Evolutionary conservation across 805 yeast genomes (phyloP).

Genomic region (Candida orba): DNA sequence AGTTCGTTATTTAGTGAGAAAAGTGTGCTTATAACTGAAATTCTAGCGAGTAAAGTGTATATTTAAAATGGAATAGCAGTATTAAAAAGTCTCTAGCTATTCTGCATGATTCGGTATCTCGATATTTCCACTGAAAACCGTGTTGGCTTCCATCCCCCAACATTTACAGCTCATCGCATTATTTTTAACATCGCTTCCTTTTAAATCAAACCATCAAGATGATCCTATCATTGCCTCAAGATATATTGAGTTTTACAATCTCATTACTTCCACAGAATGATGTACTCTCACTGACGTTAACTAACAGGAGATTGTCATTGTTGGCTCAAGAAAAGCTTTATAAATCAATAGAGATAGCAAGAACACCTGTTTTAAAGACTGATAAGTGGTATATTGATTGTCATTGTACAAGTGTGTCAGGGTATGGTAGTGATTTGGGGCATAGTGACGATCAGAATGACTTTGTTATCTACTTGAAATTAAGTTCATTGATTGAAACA

Average conservation of each 20-base stretch:
- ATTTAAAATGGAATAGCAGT: background rate
- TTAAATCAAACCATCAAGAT: background rate
- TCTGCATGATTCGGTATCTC: too few relatives aligned
- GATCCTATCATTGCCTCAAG: background rate
- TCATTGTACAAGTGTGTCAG: conserved; percentile 32
- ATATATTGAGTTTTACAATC: background rate
- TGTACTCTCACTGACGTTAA: background rate
- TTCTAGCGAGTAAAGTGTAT: background rate
- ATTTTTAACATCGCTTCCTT: background rate
- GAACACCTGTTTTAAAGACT: conserved; percentile 26
- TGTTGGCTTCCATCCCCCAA: background rate
- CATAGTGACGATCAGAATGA: conserved; percentile 31
- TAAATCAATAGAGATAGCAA: conserved; percentile 29
- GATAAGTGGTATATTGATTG: conserved; percentile 28
- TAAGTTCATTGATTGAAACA: conserved; percentile 34
- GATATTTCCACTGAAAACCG: too few relatives aligned
- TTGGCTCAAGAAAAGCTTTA: conserved; percentile 31
- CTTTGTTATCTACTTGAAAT: conserved; percentile 29
- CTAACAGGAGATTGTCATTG: conserved; percentile 18
- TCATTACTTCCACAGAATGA: conserved; percentile 8
- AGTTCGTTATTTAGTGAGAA: background rate
- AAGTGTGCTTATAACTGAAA: background rate
- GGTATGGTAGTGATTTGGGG: conserved; percentile 24
- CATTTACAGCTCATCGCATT: background rate
- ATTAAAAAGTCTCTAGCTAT: too few relatives aligned